phyloP scores from a whole-genome alignment of 2,329 filamentous ascomycete species.

The Ambrosiella xylebori region DNA sequence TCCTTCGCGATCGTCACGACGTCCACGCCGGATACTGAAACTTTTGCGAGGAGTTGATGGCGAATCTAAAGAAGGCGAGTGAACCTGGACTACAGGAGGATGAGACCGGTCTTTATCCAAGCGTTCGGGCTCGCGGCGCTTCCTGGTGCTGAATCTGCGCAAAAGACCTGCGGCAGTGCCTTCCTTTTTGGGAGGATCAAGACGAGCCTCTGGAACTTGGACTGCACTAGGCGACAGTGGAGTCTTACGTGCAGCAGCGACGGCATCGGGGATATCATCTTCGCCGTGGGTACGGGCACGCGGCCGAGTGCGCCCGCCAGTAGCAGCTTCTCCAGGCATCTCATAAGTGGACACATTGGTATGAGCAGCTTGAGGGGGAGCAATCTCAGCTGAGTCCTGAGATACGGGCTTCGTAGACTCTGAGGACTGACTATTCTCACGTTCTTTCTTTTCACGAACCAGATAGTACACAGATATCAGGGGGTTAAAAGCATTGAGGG shows the following conservation, averaged over 20 bases:
- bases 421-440: slow-evolving; percentile 34
- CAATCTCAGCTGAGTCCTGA: slow-evolving; percentile 47
- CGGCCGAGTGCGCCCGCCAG: slow-evolving; percentile 65
- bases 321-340: slow-evolving; percentile 74
- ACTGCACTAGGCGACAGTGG: slow-evolving; percentile 12
- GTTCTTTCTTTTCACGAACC: slow-evolving; percentile 83
- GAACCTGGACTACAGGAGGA: slow-evolving; percentile 60
- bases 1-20: slow-evolving; percentile 35
- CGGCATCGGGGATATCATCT: slow-evolving; percentile 63
- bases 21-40: slow-evolving; percentile 57
- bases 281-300: slow-evolving; percentile 87
- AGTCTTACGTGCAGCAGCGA: slow-evolving; percentile 18
- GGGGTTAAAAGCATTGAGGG: slow-evolving; percentile 83
- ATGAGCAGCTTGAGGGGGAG: slow-evolving; percentile 69
- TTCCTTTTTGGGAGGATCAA: slow-evolving; percentile 72
- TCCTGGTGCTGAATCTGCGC: slow-evolving; percentile 77
- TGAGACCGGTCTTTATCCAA: slow-evolving; percentile 48
- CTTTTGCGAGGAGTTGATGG: slow-evolving; percentile 58
- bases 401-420: slow-evolving; percentile 18
- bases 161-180: slow-evolving; percentile 71
- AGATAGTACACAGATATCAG: slow-evolving; percentile 89
- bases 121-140: slow-evolving; percentile 49
- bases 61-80: slow-evolving; percentile 47
- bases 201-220: slow-evolving; percentile 22
- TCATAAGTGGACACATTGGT: slow-evolving; percentile 77